These are phyloP conservation scores for Botrytis cinerea DNA, from an alignment of 2,329 filamentous ascomycete genomes.

Conservation along the genomic window DNA sequence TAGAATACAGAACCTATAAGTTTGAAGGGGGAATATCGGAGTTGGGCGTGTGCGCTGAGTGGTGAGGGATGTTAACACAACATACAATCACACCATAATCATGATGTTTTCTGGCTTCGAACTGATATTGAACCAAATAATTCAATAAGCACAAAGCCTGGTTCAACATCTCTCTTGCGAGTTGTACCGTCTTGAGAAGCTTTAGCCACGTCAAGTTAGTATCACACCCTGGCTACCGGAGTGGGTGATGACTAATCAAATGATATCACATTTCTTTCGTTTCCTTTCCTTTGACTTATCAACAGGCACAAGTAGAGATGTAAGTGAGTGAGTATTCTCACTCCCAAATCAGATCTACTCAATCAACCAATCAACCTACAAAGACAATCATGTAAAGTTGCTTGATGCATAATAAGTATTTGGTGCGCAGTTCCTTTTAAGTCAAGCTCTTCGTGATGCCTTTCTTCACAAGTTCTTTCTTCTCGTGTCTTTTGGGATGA, in stretches of 20 bases:
- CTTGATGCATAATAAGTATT: background rate
- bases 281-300: background rate
- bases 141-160: background rate
- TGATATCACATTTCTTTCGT: background rate
- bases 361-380: too few relatives aligned
- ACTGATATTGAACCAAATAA: background rate
- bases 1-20: background rate
- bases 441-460: background rate
- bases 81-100: background rate
- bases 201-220: background rate
- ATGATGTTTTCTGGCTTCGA: background rate
- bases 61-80: background rate
- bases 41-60: background rate
- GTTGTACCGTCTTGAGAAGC: background rate
- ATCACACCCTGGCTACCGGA: background rate
- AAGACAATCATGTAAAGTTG: too few relatives aligned
- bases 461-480: background rate
- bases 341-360: background rate
- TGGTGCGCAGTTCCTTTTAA: background rate
- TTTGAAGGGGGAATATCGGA: background rate
- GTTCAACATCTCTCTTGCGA: background rate
- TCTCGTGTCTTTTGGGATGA: background rate
- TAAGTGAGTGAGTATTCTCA: background rate
- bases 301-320: background rate
- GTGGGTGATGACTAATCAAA: background rate